Evolutionary conservation across 164 flowering plant species (phyloP).

Genomic region (Houttuynia cordata): DNA sequence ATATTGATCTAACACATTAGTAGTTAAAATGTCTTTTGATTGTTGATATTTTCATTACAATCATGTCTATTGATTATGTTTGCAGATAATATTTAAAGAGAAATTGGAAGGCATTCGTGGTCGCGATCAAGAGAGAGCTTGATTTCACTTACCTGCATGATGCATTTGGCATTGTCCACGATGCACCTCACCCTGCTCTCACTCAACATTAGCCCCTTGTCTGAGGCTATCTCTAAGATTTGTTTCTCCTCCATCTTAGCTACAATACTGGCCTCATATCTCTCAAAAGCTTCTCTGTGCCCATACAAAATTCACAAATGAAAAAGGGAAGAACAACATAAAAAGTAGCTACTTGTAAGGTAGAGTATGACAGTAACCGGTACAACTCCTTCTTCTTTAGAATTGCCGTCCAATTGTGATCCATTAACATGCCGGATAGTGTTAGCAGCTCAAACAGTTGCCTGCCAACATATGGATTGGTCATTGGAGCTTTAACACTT

Average conservation of each 20-base stretch:
- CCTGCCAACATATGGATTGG: slow-evolving; percentile 24
- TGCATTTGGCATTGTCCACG: slow-evolving; percentile 79
- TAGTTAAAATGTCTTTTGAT: neutral
- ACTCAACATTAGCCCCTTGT: slow-evolving; percentile 44
- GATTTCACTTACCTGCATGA: slow-evolving; percentile 40
- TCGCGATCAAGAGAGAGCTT: neutral
- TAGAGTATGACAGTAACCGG: slow-evolving; percentile 35
- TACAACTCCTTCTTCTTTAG: slow-evolving; percentile 43
- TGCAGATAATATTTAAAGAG: too few relatives aligned
- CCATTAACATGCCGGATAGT: slow-evolving; percentile 81
- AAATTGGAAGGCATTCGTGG: too few relatives aligned
- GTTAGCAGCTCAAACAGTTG: slow-evolving; percentile 77
- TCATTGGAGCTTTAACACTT: neutral
- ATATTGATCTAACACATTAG: too few relatives aligned
- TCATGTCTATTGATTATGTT: too few relatives aligned
- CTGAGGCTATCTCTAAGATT: slow-evolving; percentile 41
- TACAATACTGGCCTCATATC: slow-evolving; percentile 46
- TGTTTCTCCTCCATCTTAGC: slow-evolving; percentile 72
- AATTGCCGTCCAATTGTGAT: slow-evolving; percentile 77
- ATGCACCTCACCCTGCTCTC: slow-evolving; percentile 75
- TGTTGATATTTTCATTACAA: neutral
- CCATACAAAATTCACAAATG: neutral
- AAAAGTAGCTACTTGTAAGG: neutral
- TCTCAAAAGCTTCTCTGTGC: slow-evolving; percentile 50
- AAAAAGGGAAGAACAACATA: neutral